Base-by-base conservation (phyloP, 2,329 filamentous ascomycete species). In the Diaporthe sp. region DNA sequence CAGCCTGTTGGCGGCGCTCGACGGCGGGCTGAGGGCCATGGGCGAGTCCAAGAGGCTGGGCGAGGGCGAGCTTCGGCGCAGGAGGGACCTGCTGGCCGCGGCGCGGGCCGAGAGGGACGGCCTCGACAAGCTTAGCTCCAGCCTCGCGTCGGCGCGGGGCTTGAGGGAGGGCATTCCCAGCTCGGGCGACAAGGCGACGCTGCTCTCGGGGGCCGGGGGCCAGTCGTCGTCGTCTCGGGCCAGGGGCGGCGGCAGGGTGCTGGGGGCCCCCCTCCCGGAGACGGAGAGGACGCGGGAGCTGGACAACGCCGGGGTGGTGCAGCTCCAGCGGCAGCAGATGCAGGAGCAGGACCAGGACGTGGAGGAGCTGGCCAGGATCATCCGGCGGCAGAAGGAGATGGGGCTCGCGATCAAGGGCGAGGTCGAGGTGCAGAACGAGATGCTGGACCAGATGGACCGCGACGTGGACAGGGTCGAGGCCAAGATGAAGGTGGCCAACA, bases 401-500 rank as follows among this genome's bases (percentile, higher is more conserved):
- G 94, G 94, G 0, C 85, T 94, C 61, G 88, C 91, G 73, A 96
- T 97, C 79, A 89, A 94, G 76, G 89, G 92, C 66, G 94, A 96
- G 85, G 87, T 96, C 72, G 89, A 91, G 70, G 83, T 90, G 77
- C 94, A 96, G 85, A 93, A 91, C 71, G 88, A 91, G 81, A 90
- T 95, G 89, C 85, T 97, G 39, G 88, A 90, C 17, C 82, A 90
- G 77, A 81, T 95, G 75, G 92, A 93, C 76, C 86, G 91, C 72
- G 93, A 95, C 82, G 88, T 89, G 3, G 90, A 92, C 75, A 86
- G 92, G 8, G 86, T 95, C 22, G 87, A 88, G 56, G 88, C 88
- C 75, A 96, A 96, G 88, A 83, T 96, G 73, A 87, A 88, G 75
- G 90, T 96, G 75, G 94, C 92, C n/a, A 94, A 93, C 85, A 91